Conservation (phyloP, 2,329 filamentous ascomycete species). For the Lachnellula hyalina region DNA sequence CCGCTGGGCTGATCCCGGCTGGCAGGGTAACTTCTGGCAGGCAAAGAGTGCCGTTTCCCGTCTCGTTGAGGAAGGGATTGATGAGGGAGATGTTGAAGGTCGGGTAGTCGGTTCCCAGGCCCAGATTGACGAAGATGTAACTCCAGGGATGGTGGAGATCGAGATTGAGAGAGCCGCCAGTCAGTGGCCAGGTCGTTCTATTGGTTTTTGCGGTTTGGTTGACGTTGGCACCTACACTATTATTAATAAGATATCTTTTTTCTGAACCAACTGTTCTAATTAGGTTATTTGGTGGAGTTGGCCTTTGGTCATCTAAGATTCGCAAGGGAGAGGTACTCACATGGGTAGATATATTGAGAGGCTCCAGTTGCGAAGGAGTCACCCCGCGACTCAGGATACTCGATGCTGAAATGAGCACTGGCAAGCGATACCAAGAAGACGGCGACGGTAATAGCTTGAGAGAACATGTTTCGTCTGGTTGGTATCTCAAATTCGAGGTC, state of each 20-base stretch:
- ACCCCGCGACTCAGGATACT: constrained; percentile 46
- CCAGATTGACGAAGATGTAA: constrained; percentile 48
- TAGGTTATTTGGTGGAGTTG: constrained; percentile 38
- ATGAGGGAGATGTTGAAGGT: constrained; percentile 67
- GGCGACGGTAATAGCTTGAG: constrained; percentile 21
- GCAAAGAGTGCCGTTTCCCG: constrained; percentile 60
- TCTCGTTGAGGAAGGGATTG: constrained; percentile 52
- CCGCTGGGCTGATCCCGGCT: constrained; percentile 42
- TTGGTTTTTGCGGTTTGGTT: constrained; percentile 36
- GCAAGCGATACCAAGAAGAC: constrained; percentile 38
- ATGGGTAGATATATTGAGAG: constrained; percentile 32
- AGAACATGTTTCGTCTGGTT: constrained; percentile 1
- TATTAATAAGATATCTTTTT: too few species aligned
- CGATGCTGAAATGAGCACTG: constrained; percentile 51
- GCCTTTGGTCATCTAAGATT: neutral
- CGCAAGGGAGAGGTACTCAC: constrained; percentile 14
- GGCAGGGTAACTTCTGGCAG: constrained; percentile 54
- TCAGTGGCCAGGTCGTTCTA: constrained; percentile 44
- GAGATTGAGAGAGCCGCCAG: constrained; percentile 44
- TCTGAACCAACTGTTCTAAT: too few species aligned
- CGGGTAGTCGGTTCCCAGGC: constrained; percentile 45
- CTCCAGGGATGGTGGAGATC: constrained; percentile 47
- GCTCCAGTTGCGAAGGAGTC: constrained; percentile 35
- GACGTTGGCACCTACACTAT: constrained; percentile 50
- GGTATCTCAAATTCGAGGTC: neutral